Evolutionary conservation across 2,329 filamentous ascomycete species (phyloP).

Genomic region (Trichothecium sympodiale): DNA sequence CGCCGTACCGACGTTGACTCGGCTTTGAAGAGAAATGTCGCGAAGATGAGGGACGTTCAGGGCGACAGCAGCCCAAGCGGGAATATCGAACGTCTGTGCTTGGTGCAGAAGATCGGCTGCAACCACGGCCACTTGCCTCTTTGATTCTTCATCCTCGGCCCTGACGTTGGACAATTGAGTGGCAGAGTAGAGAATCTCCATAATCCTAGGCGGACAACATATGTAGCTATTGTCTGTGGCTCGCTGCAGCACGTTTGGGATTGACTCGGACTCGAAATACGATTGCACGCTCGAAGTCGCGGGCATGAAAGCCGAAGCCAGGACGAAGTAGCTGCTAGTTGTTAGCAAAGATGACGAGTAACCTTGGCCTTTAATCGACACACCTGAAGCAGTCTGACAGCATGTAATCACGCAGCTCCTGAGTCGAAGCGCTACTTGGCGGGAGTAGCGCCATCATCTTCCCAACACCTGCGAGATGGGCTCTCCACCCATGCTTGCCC

Average conservation of each 20-base stretch:
- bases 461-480: slow-evolving; percentile 33
- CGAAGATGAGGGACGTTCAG: slow-evolving; percentile 21
- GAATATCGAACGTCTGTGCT: slow-evolving; percentile 28
- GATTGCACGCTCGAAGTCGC: slow-evolving; percentile 17
- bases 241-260: slow-evolving; percentile 24
- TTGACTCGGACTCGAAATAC: slow-evolving; percentile 24
- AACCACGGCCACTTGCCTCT: slow-evolving; percentile 16
- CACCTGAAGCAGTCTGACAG: slow-evolving; percentile 36
- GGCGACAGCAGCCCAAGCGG: slow-evolving; percentile 27
- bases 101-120: slow-evolving; percentile 23
- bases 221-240: slow-evolving; percentile 34
- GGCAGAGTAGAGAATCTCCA: slow-evolving; percentile 31
- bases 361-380: too few relatives aligned
- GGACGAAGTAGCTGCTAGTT: slow-evolving; percentile 28
- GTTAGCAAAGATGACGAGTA: neutral
- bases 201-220: slow-evolving; percentile 31
- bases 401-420: slow-evolving; percentile 30
- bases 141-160: slow-evolving; percentile 14
- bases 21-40: slow-evolving; percentile 20
- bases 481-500: slow-evolving; percentile 34
- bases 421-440: slow-evolving; percentile 19
- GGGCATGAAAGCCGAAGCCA: slow-evolving; percentile 31
- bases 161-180: slow-evolving; percentile 25
- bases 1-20: slow-evolving; percentile 28
- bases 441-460: slow-evolving; percentile 30